Evolutionary conservation across 148 eudicot species (phyloP).

Genomic region (Rhododendron williamsianum): DNA sequence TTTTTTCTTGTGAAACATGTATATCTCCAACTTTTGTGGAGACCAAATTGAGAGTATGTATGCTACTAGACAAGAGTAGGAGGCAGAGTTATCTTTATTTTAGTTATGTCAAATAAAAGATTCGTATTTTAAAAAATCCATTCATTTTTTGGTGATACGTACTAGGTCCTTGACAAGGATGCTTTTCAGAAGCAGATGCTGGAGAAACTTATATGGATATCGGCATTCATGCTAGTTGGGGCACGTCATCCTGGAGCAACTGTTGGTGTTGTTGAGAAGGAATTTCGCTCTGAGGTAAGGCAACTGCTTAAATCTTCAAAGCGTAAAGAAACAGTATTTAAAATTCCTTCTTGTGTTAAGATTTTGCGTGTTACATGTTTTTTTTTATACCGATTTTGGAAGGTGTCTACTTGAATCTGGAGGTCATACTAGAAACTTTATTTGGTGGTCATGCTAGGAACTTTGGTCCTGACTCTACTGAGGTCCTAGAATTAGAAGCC

Average conservation of each 20-base stretch:
- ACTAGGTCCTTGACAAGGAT: slow-evolving; percentile 84
- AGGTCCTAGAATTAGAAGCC: not conserved
- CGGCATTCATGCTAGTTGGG: slow-evolving; percentile 98
- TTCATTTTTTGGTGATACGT: not conserved
- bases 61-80: not conserved
- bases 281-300: slow-evolving; percentile 74
- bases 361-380: not conserved
- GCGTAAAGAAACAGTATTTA: not conserved
- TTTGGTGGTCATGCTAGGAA: not conserved
- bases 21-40: not conserved
- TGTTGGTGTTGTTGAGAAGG: slow-evolving; percentile 91
- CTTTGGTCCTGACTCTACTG: not conserved
- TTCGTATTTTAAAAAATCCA: not conserved
- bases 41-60: not conserved
- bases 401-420: not conserved
- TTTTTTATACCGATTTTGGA: not conserved
- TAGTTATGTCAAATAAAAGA: not conserved
- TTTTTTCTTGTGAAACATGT: not conserved
- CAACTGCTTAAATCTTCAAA: not conserved
- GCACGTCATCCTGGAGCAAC: slow-evolving; percentile 99
- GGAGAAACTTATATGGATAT: slow-evolving; percentile 96
- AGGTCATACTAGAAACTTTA: not conserved
- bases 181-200: slow-evolving; percentile 91
- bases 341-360: not conserved
- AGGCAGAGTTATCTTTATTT: not conserved